These are phyloP conservation scores for Candida cerambycidarum DNA, from an alignment of 805 yeast genomes.

Conservation along the genomic window DNA sequence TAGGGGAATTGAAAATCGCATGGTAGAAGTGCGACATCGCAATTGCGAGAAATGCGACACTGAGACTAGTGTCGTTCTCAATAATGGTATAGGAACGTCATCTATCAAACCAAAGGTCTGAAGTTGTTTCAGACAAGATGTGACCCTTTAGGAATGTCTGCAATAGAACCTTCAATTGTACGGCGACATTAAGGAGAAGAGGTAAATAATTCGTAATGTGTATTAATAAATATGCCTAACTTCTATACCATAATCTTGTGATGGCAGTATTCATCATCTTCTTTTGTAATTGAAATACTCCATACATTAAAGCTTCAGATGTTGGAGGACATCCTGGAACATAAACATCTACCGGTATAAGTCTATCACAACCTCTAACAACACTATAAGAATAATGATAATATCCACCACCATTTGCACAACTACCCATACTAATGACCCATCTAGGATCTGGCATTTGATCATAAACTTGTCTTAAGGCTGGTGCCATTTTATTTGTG, in stretches of 20 bases:
- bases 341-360: conserved; percentile 85
- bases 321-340: conserved; percentile 96
- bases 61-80: no score
- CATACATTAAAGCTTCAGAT: conserved; percentile 87
- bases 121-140: no score
- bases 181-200: no score
- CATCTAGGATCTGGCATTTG: conserved; percentile 95
- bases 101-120: no score
- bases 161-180: no score
- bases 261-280: conserved; percentile 82
- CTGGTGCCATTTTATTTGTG: conserved; percentile 93
- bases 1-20: neutral
- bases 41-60: neutral
- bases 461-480: conserved; percentile 87
- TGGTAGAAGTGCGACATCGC: neutral
- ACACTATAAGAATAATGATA: conserved; percentile 88
- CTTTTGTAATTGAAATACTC: conserved; percentile 84
- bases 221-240: conserved; percentile 18
- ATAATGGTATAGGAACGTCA: no score
- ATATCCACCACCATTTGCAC: conserved; percentile 94
- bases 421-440: conserved; percentile 93
- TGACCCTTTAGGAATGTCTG: no score
- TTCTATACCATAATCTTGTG: conserved; percentile 85
- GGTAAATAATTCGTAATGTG: no score
- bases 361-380: conserved; percentile 86